phyloP scores from a whole-genome alignment of 116 monocot genomes.

The Zostera marina region DNA sequence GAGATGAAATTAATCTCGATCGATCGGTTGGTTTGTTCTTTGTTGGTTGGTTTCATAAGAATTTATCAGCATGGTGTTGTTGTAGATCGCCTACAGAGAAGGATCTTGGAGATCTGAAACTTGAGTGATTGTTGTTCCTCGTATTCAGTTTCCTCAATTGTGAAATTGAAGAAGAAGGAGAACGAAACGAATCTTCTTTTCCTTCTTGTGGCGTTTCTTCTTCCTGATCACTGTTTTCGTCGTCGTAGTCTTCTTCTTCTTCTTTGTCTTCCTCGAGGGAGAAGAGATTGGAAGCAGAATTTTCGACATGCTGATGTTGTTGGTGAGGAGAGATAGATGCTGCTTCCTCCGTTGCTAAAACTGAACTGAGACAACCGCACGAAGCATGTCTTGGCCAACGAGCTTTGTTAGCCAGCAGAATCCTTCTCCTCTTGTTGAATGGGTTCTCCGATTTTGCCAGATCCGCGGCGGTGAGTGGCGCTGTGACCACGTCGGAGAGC shows the following conservation, averaged over 20 bases:
- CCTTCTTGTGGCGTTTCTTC: not conserved
- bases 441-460: conserved; percentile 47
- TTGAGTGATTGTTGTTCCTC: not conserved
- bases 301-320: not conserved
- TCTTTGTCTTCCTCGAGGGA: conserved; percentile 5
- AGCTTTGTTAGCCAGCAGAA: conserved; percentile 12
- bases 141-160: not conserved
- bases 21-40: too few species aligned
- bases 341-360: not conserved
- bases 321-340: not conserved
- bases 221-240: not conserved
- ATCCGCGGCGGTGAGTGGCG: conserved; percentile 7
- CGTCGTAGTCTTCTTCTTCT: conserved; percentile 4
- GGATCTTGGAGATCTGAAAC: conserved; percentile 16
- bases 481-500: conserved; percentile 20
- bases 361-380: conserved; percentile 12
- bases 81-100: conserved; percentile 15
- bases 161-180: not conserved
- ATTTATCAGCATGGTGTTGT: conserved; percentile 4
- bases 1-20: not conserved
- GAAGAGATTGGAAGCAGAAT: conserved; percentile 1
- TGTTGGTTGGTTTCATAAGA: not conserved
- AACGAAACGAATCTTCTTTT: not conserved
- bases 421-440: conserved; percentile 43
- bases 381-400: conserved; percentile 16